phyloP scores from a whole-genome alignment of 1,284 basidiomycete genomes.

The Athelia psychrophila region DNA sequence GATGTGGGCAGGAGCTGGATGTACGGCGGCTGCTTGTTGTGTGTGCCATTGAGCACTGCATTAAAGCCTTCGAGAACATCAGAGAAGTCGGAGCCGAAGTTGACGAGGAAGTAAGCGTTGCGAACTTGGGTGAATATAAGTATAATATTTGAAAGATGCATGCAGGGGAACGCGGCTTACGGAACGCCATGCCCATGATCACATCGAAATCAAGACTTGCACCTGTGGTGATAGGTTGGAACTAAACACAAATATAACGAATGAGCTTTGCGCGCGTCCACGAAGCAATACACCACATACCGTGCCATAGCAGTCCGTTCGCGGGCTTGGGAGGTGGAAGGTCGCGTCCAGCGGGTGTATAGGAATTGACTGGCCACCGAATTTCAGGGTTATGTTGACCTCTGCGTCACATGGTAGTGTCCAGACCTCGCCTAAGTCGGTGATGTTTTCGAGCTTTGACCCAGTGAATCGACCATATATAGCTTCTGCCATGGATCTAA shows the following conservation, averaged over 20 bases:
- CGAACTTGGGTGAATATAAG: neutral
- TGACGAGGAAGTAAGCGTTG: slow-evolving; percentile 5
- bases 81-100: slow-evolving; percentile 7
- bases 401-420: slow-evolving; percentile 55
- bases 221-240: slow-evolving; percentile 5
- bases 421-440: slow-evolving; percentile 41
- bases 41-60: neutral
- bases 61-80: slow-evolving; percentile 3
- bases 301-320: neutral
- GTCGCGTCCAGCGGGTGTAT: slow-evolving; percentile 63
- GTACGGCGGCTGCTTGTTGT: neutral
- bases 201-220: slow-evolving; percentile 3
- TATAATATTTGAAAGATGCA: neutral
- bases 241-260: neutral
- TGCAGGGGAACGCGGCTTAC: neutral
- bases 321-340: neutral
- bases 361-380: slow-evolving; percentile 49
- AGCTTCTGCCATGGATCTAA: slow-evolving; percentile 48
- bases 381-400: slow-evolving; percentile 60
- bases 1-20: slow-evolving; percentile 4
- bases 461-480: slow-evolving; percentile 53
- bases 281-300: neutral
- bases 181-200: slow-evolving; percentile 6
- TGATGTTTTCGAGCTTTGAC: slow-evolving; percentile 36
- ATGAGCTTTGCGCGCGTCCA: neutral